Evolutionary conservation across 2,329 filamentous ascomycete species (phyloP).

Genomic region (Verticillium nonalfalfae): DNA sequence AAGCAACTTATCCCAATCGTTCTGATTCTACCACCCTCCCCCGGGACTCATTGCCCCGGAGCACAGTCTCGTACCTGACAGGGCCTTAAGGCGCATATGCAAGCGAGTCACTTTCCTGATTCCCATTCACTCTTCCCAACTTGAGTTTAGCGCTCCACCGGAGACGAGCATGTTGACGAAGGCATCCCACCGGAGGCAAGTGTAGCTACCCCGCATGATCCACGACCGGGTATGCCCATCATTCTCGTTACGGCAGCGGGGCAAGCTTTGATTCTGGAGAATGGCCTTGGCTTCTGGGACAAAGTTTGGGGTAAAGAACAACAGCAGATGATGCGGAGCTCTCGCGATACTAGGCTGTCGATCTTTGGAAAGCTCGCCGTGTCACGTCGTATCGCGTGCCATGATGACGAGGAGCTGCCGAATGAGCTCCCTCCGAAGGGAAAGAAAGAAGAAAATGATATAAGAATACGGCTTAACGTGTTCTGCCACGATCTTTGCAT

Average conservation of each 20-base stretch:
- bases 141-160: neutral
- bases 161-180: neutral
- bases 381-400: too few species aligned
- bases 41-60: too few species aligned
- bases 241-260: neutral
- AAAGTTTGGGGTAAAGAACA: neutral
- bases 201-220: neutral
- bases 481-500: neutral
- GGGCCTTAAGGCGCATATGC: too few species aligned
- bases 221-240: neutral
- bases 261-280: neutral
- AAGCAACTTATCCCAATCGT: too few species aligned
- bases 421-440: too few species aligned
- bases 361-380: too few species aligned
- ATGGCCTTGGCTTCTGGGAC: neutral
- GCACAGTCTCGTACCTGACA: too few species aligned
- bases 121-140: neutral
- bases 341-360: too few species aligned
- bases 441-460: neutral
- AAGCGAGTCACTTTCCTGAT: neutral
- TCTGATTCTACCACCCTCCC: too few species aligned
- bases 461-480: neutral
- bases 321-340: too few species aligned
- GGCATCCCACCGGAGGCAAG: neutral
- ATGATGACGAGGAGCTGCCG: too few species aligned